phyloP scores from a whole-genome alignment of 2,329 filamentous ascomycete genomes.

The Penicillium sp. region DNA sequence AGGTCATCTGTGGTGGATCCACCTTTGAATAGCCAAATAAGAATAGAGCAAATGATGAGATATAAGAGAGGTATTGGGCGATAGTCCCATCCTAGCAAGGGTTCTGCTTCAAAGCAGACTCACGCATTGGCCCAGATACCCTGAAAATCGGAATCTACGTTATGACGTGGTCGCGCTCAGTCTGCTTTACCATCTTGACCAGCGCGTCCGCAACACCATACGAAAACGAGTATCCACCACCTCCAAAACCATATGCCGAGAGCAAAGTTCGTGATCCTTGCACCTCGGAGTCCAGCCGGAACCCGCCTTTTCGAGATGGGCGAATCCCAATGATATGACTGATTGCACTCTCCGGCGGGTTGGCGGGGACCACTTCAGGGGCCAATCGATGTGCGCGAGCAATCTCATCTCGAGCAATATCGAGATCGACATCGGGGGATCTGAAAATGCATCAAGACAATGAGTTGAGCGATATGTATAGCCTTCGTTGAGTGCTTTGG shows the following conservation, averaged over 20 bases:
- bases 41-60: not conserved
- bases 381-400: constrained; percentile 44
- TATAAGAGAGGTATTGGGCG: not conserved
- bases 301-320: constrained; percentile 40
- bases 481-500: no score
- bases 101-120: not conserved
- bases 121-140: not conserved
- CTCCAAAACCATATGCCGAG: constrained; percentile 45
- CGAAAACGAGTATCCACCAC: constrained; percentile 44
- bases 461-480: not conserved
- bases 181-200: constrained; percentile 41
- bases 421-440: constrained; percentile 41
- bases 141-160: not conserved
- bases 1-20: not conserved
- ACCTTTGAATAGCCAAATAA: not conserved
- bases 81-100: not conserved
- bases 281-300: constrained; percentile 39
- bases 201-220: constrained; percentile 43
- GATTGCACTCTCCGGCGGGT: constrained; percentile 33
- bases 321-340: constrained; percentile 44
- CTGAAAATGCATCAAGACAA: constrained; percentile 20
- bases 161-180: constrained; percentile 38
- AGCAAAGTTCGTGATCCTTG: constrained; percentile 33
- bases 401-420: constrained; percentile 45
- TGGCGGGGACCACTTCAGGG: constrained; percentile 40